Evolutionary conservation across 2,329 filamentous ascomycete species (phyloP).

Genomic region (Didymella arachidicola): DNA sequence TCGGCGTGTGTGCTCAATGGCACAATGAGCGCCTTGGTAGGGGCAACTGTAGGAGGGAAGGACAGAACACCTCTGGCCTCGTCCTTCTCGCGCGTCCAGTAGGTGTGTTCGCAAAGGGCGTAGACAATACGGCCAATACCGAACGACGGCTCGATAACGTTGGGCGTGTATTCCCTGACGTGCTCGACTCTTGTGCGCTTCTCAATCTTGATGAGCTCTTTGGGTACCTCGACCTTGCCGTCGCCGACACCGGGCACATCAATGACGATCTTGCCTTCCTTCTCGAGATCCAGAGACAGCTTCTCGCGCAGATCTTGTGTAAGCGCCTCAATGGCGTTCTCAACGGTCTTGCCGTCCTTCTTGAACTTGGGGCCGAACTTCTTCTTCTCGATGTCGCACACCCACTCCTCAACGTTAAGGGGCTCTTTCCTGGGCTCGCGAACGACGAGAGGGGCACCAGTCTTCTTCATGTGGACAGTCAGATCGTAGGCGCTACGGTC

Average conservation of each 20-base stretch:
- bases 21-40: slow-evolving; percentile 92
- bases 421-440: slow-evolving; percentile 82
- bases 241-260: slow-evolving; percentile 72
- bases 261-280: slow-evolving; percentile 77
- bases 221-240: slow-evolving; percentile 79
- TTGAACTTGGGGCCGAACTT: slow-evolving; percentile 95
- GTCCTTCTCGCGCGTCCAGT: slow-evolving; percentile 87
- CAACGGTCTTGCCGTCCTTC: slow-evolving; percentile 84
- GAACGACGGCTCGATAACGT: slow-evolving; percentile 97
- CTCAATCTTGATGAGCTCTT: slow-evolving; percentile 83
- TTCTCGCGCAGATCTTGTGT: slow-evolving; percentile 83
- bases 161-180: slow-evolving; percentile 88
- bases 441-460: slow-evolving; percentile 83
- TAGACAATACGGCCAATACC: slow-evolving; percentile 96
- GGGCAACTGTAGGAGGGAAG: slow-evolving; percentile 81
- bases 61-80: slow-evolving; percentile 83
- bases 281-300: slow-evolving; percentile 75
- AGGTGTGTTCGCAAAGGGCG: slow-evolving; percentile 91
- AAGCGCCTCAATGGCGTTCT: slow-evolving; percentile 77
- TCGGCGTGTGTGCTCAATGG: slow-evolving; percentile 82
- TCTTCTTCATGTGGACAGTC: slow-evolving; percentile 91
- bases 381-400: slow-evolving; percentile 89
- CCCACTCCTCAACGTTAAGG: slow-evolving; percentile 82
- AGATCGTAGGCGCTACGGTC: slow-evolving; percentile 95
- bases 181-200: slow-evolving; percentile 84